Conservation (phyloP, 2,329 filamentous ascomycete genomes). For the Aspergillus floridensis region DNA sequence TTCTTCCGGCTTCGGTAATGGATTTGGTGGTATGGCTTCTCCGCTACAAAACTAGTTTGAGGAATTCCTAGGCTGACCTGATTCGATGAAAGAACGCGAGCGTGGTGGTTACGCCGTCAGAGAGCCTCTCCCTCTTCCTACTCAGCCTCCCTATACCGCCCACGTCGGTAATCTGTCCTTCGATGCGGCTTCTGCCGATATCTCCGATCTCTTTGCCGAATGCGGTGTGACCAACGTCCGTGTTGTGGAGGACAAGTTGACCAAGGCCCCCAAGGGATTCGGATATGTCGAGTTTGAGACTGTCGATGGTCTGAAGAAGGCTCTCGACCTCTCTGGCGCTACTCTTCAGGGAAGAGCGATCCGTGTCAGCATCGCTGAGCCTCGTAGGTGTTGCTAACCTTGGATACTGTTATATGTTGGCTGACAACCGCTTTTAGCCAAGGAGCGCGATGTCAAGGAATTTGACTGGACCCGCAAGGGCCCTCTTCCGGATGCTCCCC, state of each 20-base stretch:
- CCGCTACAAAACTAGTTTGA: not conserved
- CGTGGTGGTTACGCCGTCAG: constrained; percentile 42
- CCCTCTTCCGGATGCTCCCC: constrained; percentile 72
- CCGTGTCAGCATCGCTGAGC: constrained; percentile 92
- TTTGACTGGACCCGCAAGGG: constrained; percentile 94
- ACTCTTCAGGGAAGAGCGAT: constrained; percentile 86
- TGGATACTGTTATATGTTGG: not conserved
- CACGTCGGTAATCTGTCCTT: constrained; percentile 97
- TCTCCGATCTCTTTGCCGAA: constrained; percentile 79
- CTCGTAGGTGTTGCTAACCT: constrained; percentile 61
- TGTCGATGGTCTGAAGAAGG: constrained; percentile 86
- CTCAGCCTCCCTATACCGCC: constrained; percentile 90
- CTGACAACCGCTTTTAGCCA: constrained; percentile 61
- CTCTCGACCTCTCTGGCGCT: constrained; percentile 75
- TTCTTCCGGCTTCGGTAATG: constrained; percentile 34
- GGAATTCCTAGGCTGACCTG: not conserved
- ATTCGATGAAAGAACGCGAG: constrained; percentile 23
- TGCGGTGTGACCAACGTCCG: constrained; percentile 88
- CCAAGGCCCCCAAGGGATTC: constrained; percentile 93
- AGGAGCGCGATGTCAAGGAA: constrained; percentile 79
- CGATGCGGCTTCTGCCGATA: constrained; percentile 79
- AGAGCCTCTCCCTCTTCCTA: constrained; percentile 80
- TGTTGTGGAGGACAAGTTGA: constrained; percentile 94
- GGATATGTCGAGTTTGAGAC: constrained; percentile 93
- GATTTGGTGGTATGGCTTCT: constrained; percentile 33